These are phyloP conservation scores for Claviceps spartinae DNA, from an alignment of 2,329 filamentous ascomycete genomes.

Conservation along the genomic window DNA sequence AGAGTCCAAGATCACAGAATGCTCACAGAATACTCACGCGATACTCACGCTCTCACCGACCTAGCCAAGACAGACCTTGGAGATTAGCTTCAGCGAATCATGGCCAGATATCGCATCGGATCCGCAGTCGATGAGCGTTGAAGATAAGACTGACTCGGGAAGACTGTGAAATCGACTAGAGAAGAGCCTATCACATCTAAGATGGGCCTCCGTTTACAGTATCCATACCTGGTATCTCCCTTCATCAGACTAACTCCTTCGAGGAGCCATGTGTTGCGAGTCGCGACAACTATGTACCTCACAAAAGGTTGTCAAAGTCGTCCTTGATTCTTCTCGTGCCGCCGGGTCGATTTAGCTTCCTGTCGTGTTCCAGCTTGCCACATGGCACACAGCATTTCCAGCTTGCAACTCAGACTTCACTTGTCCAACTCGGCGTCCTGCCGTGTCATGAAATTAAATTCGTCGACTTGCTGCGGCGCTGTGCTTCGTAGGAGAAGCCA, in stretches of 20 bases:
- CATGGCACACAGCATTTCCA: conserved; percentile 1
- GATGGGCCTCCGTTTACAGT: not conserved
- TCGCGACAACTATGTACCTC: not conserved
- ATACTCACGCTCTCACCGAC: too few relatives aligned
- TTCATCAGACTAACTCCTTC: not conserved
- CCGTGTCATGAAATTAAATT: not conserved
- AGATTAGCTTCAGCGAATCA: not conserved
- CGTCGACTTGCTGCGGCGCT: not conserved
- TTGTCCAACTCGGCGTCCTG: not conserved
- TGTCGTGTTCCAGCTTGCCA: not conserved
- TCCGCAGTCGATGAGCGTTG: not conserved
- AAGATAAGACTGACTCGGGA: conserved; percentile 1
- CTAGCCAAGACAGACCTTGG: not conserved
- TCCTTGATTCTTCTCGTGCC: not conserved
- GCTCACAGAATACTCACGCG: too few relatives aligned
- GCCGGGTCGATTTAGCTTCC: not conserved
- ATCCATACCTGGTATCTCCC: not conserved
- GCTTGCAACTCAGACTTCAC: not conserved
- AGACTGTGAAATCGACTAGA: not conserved
- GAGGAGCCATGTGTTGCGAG: not conserved
- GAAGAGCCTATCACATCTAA: not conserved
- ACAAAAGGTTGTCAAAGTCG: not conserved
- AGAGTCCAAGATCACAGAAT: too few relatives aligned
- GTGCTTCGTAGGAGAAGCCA: not conserved
- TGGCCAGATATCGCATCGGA: not conserved